Base-by-base conservation (phyloP, 2,329 filamentous ascomycete species). In the Penicillium sp. region DNA sequence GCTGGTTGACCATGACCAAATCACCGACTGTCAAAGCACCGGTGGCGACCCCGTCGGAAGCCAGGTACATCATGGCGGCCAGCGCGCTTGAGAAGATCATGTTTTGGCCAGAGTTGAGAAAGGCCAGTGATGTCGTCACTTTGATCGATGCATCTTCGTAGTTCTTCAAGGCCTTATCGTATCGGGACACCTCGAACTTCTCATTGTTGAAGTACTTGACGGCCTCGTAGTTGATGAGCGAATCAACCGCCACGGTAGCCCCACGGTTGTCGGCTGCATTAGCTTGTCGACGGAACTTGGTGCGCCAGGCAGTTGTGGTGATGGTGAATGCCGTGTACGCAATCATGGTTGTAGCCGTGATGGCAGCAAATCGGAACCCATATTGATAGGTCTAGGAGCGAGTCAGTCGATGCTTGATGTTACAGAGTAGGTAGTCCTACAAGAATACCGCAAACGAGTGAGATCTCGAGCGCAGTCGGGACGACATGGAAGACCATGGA, bases 121-220 rank as follows among this genome's bases (percentile, higher is more conserved):
- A 85, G 1, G 93, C 88, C 37, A 98, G 75, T 3, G 92, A 97
- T 0, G 93, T 98, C 8, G 89, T 89, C 29, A 98, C 88, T 68
- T 97, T 97, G 76, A 98, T 97, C 13, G 90, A 95, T 50, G 90
- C 91, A 68, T 87, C 87, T 69, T 98, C 89, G 68, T 98, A 98
- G 51, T 86, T 81, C 57, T 84, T 80, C 23, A 98, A 76, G 0
- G 93, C 90, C 61, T 85, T 82, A 70, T 97, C 91, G 68, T 98
- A 98, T 37, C 93, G 83, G 28, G 81, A 80, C 38, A 95, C 89
- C 73, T 98, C 93, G 58, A 90, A 97, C 58, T 87, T 89, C 66
- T 98, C 95, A 65, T 98, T 98, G 76, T 98, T 98, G 75, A 97
- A 98, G 75, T 97, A 95, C 73, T 98, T 98, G 66, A 98, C 93